Evolutionary conservation across 495 filamentous ascomycete species (phyloP).

Genomic region (Durotheca rogersii): DNA sequence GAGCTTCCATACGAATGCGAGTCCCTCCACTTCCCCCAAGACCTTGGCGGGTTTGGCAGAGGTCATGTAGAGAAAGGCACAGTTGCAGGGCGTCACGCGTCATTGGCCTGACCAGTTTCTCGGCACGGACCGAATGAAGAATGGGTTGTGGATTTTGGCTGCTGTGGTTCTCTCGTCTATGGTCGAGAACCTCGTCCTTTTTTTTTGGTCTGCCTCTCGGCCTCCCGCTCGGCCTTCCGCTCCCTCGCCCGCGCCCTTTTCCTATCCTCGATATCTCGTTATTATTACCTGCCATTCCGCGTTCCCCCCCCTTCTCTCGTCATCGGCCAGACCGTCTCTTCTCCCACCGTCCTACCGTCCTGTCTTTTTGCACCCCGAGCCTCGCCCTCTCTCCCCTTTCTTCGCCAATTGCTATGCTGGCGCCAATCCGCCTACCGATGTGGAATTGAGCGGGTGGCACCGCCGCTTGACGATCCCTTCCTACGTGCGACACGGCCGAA

Average conservation of each 20-base stretch:
- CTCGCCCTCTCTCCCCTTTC: background rate
- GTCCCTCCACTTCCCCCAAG: no score
- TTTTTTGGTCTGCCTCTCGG: slow-evolving; percentile 5
- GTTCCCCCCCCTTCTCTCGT: no score
- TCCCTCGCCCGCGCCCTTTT: background rate
- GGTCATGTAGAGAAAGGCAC: slow-evolving; percentile 14
- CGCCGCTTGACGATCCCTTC: no score
- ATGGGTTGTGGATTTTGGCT: slow-evolving; percentile 6
- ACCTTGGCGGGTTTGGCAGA: slow-evolving; percentile 28
- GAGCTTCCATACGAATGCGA: no score
- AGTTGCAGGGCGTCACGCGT: slow-evolving; percentile 8
- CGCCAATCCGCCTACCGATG: no score
- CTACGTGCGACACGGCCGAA: no score
- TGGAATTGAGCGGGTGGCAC: no score
- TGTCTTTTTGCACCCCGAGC: no score
- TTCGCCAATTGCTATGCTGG: no score
- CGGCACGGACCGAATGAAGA: slow-evolving; percentile 22
- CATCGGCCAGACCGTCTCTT: no score
- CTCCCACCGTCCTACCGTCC: no score
- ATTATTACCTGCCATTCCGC: no score
- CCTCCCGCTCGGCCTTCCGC: background rate
- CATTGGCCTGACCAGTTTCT: slow-evolving; percentile 21
- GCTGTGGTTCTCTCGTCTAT: background rate
- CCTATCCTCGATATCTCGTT: background rate
- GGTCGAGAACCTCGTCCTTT: slow-evolving; percentile 10